Percentiles rank a stretch among this genome's conserved stretches.
These are phyloP conservation scores for Rutstroemia sp. DNA, from an alignment of 2,329 filamentous ascomycete species.

Conservation along the genomic window DNA sequence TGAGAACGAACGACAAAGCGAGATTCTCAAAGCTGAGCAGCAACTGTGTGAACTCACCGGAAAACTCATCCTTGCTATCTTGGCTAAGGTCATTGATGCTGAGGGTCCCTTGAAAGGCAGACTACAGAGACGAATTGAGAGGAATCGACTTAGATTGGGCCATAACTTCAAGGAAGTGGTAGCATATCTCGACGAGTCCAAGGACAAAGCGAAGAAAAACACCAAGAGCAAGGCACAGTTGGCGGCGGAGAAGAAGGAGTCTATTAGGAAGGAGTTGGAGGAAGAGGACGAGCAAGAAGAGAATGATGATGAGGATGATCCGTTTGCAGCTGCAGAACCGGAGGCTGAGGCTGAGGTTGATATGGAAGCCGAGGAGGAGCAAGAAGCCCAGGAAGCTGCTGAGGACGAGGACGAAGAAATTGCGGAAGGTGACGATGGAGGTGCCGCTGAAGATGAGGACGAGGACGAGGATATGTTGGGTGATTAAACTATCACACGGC, in stretches of 20 bases:
- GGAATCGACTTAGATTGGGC: slow-evolving; percentile 76
- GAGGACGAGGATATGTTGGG: slow-evolving; percentile 36
- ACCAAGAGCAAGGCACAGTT: slow-evolving; percentile 36
- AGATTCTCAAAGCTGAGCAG: slow-evolving; percentile 72
- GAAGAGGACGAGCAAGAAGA: slow-evolving; percentile 20
- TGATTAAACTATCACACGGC: slow-evolving; percentile 27
- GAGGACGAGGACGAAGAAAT: slow-evolving; percentile 31
- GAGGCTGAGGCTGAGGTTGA: slow-evolving; percentile 55
- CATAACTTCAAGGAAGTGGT: slow-evolving; percentile 81
- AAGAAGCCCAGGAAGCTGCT: slow-evolving; percentile 43
- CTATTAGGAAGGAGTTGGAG: slow-evolving; percentile 25
- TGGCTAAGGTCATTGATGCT: slow-evolving; percentile 66
- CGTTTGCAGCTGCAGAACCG: slow-evolving; percentile 42
- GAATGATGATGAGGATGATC: slow-evolving; percentile 29
- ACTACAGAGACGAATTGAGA: slow-evolving; percentile 63
- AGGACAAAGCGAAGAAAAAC: slow-evolving; percentile 38
- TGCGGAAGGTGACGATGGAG: slow-evolving; percentile 22
- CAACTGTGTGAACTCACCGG: slow-evolving; percentile 77
- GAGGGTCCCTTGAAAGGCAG: slow-evolving; percentile 51
- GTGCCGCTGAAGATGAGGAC: slow-evolving; percentile 25
- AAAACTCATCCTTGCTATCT: slow-evolving; percentile 75
- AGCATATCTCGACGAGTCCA: slow-evolving; percentile 67
- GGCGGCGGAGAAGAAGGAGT: slow-evolving; percentile 38
- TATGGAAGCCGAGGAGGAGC: slow-evolving; percentile 36
- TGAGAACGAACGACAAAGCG: slow-evolving; percentile 52